Base-by-base conservation (phyloP, 441 rosid genomes). In the Hura crepitans region DNA sequence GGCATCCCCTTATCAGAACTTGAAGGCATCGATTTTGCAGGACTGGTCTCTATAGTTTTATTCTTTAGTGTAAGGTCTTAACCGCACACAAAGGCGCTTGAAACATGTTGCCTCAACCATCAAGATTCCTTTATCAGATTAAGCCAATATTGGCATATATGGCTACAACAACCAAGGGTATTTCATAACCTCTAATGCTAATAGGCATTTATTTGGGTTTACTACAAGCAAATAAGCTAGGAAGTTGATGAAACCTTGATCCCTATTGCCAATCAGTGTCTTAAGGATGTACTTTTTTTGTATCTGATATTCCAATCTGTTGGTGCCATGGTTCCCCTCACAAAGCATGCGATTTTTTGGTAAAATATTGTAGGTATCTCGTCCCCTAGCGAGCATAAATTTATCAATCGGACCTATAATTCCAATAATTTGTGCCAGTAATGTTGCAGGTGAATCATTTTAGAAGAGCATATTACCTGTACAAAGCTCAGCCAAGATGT, bases 221-320 rank as follows among this genome's bases (percentile, higher is more conserved):
- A 87, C 80, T 83, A 88, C 94, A 28, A 94, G 97, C 82, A 94
- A 80, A 85, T 92, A 85, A 42, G 74, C 78, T 11, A 94, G 93
- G 75, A 94, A 94, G 70, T 90, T 97, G 12, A 89, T 82, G 82
- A 94, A 94, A 35, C 94, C 97, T 80, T 89, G 97, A 77, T 94
- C 99, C 99, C 99, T 97, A 92, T 94, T 10, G 94, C 96, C 73
- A 94, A 73, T 43, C 99, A 84, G 75, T 87, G 97, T 81, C 91
- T 83, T 75, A 92, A 72, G 33, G 97, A 92, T 69, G 97, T 83
- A n/a, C 86, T 86, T 90, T 79, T 94, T 92, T 0, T 96, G 96
- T 71, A 94, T 89, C 75, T 92, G 73, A 76, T 89, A 92, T 67
- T 94, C 97, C 72, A 94, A 79, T 78, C 89, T 83, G 83, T 78